Percentiles rank a stretch among this genome's conserved stretches.
These are phyloP conservation scores for Leishmania tropica DNA, from an alignment of 208 protist species.

Conservation along the genomic window DNA sequence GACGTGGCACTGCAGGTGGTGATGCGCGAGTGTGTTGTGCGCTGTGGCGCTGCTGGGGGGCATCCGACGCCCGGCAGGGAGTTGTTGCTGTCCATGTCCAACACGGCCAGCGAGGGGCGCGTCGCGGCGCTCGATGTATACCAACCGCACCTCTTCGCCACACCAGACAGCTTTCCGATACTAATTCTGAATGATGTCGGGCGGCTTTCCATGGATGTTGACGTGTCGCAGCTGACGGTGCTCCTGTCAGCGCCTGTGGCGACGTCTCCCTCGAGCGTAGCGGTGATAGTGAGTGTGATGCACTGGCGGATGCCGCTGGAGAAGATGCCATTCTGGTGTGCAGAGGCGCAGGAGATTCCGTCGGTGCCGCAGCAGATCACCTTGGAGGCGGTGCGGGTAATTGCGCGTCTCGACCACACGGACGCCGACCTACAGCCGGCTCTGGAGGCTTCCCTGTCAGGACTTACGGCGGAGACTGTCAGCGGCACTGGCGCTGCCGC, in stretches of 20 bases:
- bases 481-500: not conserved
- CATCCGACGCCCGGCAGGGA: not conserved
- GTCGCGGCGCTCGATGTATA: slow-evolving; percentile 16
- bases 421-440: not conserved
- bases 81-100: slow-evolving; percentile 18
- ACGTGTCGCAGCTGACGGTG: slow-evolving; percentile 15
- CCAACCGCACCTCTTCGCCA: slow-evolving; percentile 14
- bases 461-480: slow-evolving; percentile 22
- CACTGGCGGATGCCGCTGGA: slow-evolving; percentile 17
- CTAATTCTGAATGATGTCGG: slow-evolving; percentile 23
- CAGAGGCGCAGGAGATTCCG: slow-evolving; percentile 22
- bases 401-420: slow-evolving; percentile 13
- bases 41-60: slow-evolving; percentile 7
- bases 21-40: slow-evolving; percentile 33
- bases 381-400: slow-evolving; percentile 16
- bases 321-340: slow-evolving; percentile 36
- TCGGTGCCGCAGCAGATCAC: slow-evolving; percentile 15
- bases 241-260: slow-evolving; percentile 1
- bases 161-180: slow-evolving; percentile 25
- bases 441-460: slow-evolving; percentile 9
- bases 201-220: slow-evolving; percentile 21
- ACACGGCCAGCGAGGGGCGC: slow-evolving; percentile 18
- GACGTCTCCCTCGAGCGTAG: slow-evolving; percentile 11
- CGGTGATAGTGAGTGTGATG: slow-evolving; percentile 16
- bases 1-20: slow-evolving; percentile 51